A percentile compares a stretch with the other conserved stretches of the same genome.
These are phyloP conservation scores for Aspergillus egyptiacus DNA, from an alignment of 495 filamentous ascomycete genomes.

Conservation along the genomic window DNA sequence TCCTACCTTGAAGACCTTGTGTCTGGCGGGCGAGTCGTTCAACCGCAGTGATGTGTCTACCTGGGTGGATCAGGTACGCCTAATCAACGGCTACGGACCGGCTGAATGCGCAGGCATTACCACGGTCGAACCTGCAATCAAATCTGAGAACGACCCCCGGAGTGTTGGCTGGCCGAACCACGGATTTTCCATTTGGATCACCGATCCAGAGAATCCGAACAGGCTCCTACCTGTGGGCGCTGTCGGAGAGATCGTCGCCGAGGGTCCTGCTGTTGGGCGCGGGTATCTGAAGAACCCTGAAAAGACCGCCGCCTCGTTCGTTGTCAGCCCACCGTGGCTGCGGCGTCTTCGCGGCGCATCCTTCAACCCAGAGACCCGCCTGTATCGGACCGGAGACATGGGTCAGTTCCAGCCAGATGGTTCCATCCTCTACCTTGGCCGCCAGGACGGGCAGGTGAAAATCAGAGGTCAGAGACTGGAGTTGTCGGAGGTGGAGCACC, in stretches of 20 bases:
- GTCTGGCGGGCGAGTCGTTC: neutral
- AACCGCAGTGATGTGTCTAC: neutral
- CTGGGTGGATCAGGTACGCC: neutral
- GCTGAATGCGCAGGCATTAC: neutral
- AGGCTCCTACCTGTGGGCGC: conserved; percentile 34
- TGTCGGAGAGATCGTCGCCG: conserved; percentile 39
- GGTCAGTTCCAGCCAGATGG: conserved; percentile 20
- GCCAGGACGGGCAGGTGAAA: neutral
- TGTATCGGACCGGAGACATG: conserved; percentile 33
- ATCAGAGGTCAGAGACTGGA: neutral
- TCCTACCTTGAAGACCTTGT: neutral
- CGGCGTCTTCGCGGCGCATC: neutral
- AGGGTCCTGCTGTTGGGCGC: conserved; percentile 36
- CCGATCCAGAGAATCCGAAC: conserved; percentile 25
- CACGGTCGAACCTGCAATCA: neutral
- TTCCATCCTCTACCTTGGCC: conserved; percentile 2
- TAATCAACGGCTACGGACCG: neutral
- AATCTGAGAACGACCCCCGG: neutral
- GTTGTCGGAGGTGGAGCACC: too few species aligned
- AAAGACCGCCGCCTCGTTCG: conserved; percentile 30
- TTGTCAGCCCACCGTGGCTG: conserved; percentile 16
- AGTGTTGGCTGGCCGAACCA: neutral
- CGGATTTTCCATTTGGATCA: conserved; percentile 28
- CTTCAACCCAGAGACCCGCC: too few species aligned
- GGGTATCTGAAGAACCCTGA: conserved; percentile 36